phyloP scores from a whole-genome alignment of 1,284 basidiomycete genomes.

The Somion occarium region DNA sequence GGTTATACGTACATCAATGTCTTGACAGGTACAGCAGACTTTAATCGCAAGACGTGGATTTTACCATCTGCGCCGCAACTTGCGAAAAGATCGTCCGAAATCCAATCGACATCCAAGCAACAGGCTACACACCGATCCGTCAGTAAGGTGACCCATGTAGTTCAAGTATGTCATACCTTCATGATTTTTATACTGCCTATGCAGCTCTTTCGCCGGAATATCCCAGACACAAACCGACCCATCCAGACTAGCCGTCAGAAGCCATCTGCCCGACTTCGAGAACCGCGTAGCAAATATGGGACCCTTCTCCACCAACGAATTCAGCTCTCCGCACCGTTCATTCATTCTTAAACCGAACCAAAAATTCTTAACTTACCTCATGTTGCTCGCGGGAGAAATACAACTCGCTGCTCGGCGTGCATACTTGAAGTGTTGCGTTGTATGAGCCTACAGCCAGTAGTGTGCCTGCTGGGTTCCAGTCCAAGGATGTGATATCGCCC shows the following conservation, averaged over 20 bases:
- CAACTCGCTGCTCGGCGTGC: constrained; percentile 46
- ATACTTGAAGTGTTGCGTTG: constrained; percentile 65
- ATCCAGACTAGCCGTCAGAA: constrained; percentile 71
- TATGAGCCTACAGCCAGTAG: constrained; percentile 75
- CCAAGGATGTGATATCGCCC: constrained; percentile 64
- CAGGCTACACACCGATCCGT: constrained; percentile 43
- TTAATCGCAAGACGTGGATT: constrained; percentile 57
- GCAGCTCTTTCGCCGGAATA: constrained; percentile 53
- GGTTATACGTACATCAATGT: constrained; percentile 46
- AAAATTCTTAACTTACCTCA: constrained; percentile 52
- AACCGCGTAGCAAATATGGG: constrained; percentile 74
- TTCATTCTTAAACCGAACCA: background rate
- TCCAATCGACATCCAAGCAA: constrained; percentile 79
- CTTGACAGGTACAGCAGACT: constrained; percentile 46
- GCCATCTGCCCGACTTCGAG: constrained; percentile 63
- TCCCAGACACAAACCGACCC: constrained; percentile 76
- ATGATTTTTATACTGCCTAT: constrained; percentile 61
- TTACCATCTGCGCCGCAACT: constrained; percentile 68
- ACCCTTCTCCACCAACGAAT: constrained; percentile 43
- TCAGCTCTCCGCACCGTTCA: constrained; percentile 8
- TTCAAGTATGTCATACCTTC: constrained; percentile 42
- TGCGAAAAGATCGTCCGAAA: constrained; percentile 67
- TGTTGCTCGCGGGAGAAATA: constrained; percentile 62
- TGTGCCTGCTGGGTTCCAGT: constrained; percentile 69
- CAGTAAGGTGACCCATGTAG: constrained; percentile 7